Percentiles rank a stretch among this genome's conserved stretches.
Evolutionary conservation across 495 filamentous ascomycete species (phyloP).

Genomic region (Aspergillus heteromorphus): DNA sequence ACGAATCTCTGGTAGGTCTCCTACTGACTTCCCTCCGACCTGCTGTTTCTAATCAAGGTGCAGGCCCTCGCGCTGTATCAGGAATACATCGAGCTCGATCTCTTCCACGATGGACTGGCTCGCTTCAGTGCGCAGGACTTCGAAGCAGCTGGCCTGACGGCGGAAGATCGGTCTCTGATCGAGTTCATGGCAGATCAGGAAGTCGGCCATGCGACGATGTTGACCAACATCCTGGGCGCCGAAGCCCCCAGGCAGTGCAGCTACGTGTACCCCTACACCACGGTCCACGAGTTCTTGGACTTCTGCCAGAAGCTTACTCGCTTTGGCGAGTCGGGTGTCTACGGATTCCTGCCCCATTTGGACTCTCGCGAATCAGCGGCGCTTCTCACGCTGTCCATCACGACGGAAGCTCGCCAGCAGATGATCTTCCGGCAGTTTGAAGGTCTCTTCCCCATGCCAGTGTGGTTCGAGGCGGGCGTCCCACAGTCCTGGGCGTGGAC

Average conservation of each 20-base stretch:
- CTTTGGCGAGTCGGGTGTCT: slow-evolving; percentile 76
- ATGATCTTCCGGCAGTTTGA: slow-evolving; percentile 83
- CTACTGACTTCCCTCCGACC: background rate
- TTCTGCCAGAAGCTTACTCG: slow-evolving; percentile 84
- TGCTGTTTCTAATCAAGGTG: slow-evolving; percentile 29
- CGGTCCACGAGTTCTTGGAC: slow-evolving; percentile 74
- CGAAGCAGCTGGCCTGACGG: slow-evolving; percentile 56
- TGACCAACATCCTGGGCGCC: slow-evolving; percentile 75
- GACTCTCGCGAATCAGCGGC: slow-evolving; percentile 70
- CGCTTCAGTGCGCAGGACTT: slow-evolving; percentile 70
- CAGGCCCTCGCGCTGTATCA: slow-evolving; percentile 64
- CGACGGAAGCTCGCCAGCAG: slow-evolving; percentile 84
- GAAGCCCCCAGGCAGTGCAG: slow-evolving; percentile 65
- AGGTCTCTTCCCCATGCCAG: slow-evolving; percentile 79
- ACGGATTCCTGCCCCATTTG: slow-evolving; percentile 77
- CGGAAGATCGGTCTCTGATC: slow-evolving; percentile 66
- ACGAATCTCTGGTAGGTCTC: slow-evolving; percentile 52
- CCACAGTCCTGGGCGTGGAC: slow-evolving; percentile 89
- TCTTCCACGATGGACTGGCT: slow-evolving; percentile 75
- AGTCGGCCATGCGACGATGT: slow-evolving; percentile 69
- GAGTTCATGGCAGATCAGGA: slow-evolving; percentile 86
- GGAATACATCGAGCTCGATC: slow-evolving; percentile 84
- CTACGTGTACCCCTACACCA: slow-evolving; percentile 79
- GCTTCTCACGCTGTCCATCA: slow-evolving; percentile 69
- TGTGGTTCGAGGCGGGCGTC: slow-evolving; percentile 76